A percentile compares a stretch with the other conserved stretches of the same genome.
phyloP scores from a whole-genome alignment of 108 stramenopile genomes.

The Bacterosira constricta region DNA sequence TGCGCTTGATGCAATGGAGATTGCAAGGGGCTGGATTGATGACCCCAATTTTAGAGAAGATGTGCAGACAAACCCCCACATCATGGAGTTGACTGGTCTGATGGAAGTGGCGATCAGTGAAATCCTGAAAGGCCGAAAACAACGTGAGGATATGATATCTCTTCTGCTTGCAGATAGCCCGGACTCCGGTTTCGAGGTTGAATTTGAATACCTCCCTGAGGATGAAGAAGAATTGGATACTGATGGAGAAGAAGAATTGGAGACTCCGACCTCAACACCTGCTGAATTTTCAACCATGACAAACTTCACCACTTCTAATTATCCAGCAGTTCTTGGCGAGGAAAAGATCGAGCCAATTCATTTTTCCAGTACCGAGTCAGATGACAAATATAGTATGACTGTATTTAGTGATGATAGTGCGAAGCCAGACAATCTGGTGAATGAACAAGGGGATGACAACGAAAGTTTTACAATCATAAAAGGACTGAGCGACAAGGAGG shows the following conservation, averaged over 20 bases:
- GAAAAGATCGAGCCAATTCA: neutral
- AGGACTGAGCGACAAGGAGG: slow-evolving; percentile 31
- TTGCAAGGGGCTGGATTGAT: slow-evolving; percentile 29
- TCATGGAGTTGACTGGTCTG: slow-evolving; percentile 27
- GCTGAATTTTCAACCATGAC: neutral
- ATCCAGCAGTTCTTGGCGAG: neutral
- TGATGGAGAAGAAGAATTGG: slow-evolving; percentile 14
- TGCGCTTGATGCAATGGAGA: slow-evolving; percentile 29
- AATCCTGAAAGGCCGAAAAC: slow-evolving; percentile 23
- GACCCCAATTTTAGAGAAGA: slow-evolving; percentile 15
- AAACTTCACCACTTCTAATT: neutral
- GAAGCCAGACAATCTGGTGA: neutral
- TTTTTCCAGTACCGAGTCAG: slow-evolving; percentile 1
- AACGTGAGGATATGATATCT: slow-evolving; percentile 14
- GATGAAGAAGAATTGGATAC: slow-evolving; percentile 23
- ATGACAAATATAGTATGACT: neutral
- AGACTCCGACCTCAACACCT: neutral
- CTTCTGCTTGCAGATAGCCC: slow-evolving; percentile 3
- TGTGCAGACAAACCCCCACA: slow-evolving; percentile 7
- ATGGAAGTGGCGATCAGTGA: slow-evolving; percentile 19
- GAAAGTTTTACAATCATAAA: slow-evolving; percentile 23
- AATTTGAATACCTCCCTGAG: slow-evolving; percentile 19
- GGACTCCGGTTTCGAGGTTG: slow-evolving; percentile 33
- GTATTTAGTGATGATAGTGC: neutral
- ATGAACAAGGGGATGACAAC: slow-evolving; percentile 1